Evolutionary conservation across 208 protist species (phyloP).

Genomic region (Leishmania braziliensis): DNA sequence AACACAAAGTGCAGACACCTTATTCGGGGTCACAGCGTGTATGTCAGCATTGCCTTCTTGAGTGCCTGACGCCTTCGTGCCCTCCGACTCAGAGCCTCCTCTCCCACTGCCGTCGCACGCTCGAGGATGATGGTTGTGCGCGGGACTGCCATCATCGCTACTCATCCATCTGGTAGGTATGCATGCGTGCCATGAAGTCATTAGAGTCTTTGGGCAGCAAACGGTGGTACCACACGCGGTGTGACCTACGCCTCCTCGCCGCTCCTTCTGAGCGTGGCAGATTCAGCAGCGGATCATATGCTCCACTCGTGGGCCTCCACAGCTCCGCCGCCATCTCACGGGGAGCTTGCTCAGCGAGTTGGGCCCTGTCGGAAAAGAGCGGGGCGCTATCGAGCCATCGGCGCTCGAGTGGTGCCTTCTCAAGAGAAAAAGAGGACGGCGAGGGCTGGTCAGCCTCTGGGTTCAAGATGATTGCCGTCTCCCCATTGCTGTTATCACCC

Average conservation of each 20-base stretch:
- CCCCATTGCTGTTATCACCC: background rate
- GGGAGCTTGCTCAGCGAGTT: background rate
- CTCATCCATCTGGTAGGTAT: constrained; percentile 5
- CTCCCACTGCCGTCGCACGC: background rate
- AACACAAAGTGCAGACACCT: background rate
- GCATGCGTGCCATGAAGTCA: constrained; percentile 17
- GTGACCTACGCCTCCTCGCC: constrained; percentile 1
- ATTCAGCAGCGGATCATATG: constrained; percentile 18
- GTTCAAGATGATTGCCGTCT: background rate
- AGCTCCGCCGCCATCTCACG: background rate
- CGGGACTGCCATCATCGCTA: background rate
- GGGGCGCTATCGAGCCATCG: constrained; percentile 12
- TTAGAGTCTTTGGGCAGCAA: constrained; percentile 5
- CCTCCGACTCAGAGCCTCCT: background rate
- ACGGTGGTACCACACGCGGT: constrained; percentile 27
- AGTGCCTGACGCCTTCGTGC: background rate
- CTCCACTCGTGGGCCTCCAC: background rate
- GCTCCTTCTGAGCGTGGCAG: constrained; percentile 23
- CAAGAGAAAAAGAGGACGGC: background rate
- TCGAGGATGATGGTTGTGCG: background rate
- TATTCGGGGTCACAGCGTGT: background rate
- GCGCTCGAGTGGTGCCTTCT: constrained; percentile 4
- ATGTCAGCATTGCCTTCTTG: background rate
- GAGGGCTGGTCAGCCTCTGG: background rate
- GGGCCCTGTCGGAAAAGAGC: constrained; percentile 1